Conservation (phyloP, 2,329 filamentous ascomycete species). For the Colletotrichum liriopes region DNA sequence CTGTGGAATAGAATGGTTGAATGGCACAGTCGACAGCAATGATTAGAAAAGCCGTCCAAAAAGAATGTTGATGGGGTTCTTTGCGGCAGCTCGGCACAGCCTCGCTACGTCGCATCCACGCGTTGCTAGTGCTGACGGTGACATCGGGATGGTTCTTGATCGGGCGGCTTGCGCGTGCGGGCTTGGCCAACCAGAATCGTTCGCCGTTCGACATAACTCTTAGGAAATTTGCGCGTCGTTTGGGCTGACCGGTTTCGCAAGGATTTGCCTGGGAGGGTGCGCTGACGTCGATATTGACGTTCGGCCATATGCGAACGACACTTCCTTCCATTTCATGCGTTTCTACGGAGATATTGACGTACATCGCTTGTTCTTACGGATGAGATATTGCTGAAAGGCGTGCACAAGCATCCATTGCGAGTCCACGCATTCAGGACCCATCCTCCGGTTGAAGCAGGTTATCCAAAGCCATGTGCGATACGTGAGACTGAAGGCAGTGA, state of each 20-base stretch:
- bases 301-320: not conserved
- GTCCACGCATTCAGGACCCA: not conserved
- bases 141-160: not conserved
- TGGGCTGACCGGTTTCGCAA: no score
- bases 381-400: not conserved
- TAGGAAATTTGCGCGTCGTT: not conserved
- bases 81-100: not conserved
- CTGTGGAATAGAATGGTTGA: no score
- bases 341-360: not conserved
- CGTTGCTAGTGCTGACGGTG: constrained; percentile 29
- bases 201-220: not conserved
- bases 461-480: no score
- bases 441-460: no score
- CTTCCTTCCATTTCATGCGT: not conserved
- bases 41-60: no score
- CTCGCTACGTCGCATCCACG: constrained; percentile 4
- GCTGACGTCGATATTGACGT: not conserved
- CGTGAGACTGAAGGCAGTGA: no score
- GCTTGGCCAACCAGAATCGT: not conserved
- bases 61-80: not conserved
- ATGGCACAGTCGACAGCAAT: no score
- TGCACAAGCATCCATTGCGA: not conserved
- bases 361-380: no score
- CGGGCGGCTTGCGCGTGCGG: not conserved
- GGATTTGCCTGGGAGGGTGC: no score